Evolutionary conservation across 345 rosid species (phyloP), one percentile per base, ranked within the genome.

Genomic region (Ceriops tagal): DNA sequence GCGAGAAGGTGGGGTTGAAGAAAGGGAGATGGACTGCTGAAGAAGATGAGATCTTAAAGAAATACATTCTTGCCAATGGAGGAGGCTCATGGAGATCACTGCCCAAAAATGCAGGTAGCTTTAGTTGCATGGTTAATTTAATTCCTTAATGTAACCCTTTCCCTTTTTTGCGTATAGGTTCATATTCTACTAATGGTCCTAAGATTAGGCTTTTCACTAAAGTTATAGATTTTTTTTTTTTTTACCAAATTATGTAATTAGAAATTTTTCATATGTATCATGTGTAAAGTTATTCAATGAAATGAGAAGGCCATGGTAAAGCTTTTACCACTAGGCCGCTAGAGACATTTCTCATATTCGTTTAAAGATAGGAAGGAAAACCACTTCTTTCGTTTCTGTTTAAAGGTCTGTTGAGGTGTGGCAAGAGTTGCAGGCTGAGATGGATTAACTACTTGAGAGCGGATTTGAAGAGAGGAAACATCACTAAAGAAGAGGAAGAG

Each of bases 371-470:
- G 4, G 15, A 39, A 35, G 8, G 10, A 35, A 52, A 59, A 32
- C 35, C 35, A 1, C 8, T 34, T 34, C 6, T 16, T 24, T 20
- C 67, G 6, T 31, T 31, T 31, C 32, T 31, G 0, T 31, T 5
- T 4, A 7, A 61, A 87, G 98, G 96, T 43, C 77, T 90, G 67
- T 69, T 87, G 68, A 89, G 98, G 71, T 92, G 98, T 67, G 98
- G 98, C 13, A 92, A 92, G 85, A 92, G 98, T 49, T 92, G 98
- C 71, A 84, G 98, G 74, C 76, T 92, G 73, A 90, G 98, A 82
- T 92, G 98, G 98, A 87, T 89, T 46, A 92, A 92, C 71, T 90
- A 92, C 75, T 76, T 92, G 68, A 92, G 90, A 80, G 69, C 82
- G 60, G 96, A 83, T 61, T 65, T 92, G 77, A 92, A 89, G 80